These are phyloP conservation scores for Cynara cardunculus DNA, from an alignment of 129 eudicot genomes.

Conservation along the genomic window DNA sequence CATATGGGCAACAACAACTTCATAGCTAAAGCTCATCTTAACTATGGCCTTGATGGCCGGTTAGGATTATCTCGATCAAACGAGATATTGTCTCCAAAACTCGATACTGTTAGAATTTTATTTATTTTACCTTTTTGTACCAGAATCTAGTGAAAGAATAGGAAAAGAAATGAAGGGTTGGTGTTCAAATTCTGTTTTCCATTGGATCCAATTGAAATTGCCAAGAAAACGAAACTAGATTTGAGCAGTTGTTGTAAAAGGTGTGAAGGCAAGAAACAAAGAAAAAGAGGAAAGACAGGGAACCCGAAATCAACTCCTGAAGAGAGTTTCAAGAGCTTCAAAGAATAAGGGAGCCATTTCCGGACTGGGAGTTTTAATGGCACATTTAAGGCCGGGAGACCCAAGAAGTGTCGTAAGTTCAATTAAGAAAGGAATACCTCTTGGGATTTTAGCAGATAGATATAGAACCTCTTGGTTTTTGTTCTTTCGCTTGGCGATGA, in stretches of 20 bases:
- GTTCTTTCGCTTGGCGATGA: slow-evolving; percentile 72
- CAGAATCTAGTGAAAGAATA: not conserved
- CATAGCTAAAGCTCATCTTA: not conserved
- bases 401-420: slow-evolving; percentile 68
- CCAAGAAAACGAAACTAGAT: not conserved
- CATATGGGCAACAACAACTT: no score
- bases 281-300: not conserved
- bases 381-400: slow-evolving; percentile 66
- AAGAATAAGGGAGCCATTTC: slow-evolving; percentile 82
- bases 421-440: slow-evolving; percentile 65
- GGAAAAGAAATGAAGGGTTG: not conserved
- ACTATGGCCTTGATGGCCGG: not conserved
- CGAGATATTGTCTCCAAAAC: not conserved
- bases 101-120: not conserved
- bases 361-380: slow-evolving; percentile 63
- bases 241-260: no score
- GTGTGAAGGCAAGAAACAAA: not conserved
- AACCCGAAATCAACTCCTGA: slow-evolving; percentile 31
- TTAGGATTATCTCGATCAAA: not conserved
- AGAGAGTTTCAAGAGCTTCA: slow-evolving; percentile 56
- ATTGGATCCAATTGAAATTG: not conserved
- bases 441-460: slow-evolving; percentile 68
- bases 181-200: not conserved
- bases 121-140: not conserved
- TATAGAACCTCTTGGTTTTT: slow-evolving; percentile 71